A percentile compares a stretch with the other conserved stretches of the same genome.
Evolutionary conservation across 2,329 filamentous ascomycete genomes (phyloP).

Genomic region (Onygenales sp.): DNA sequence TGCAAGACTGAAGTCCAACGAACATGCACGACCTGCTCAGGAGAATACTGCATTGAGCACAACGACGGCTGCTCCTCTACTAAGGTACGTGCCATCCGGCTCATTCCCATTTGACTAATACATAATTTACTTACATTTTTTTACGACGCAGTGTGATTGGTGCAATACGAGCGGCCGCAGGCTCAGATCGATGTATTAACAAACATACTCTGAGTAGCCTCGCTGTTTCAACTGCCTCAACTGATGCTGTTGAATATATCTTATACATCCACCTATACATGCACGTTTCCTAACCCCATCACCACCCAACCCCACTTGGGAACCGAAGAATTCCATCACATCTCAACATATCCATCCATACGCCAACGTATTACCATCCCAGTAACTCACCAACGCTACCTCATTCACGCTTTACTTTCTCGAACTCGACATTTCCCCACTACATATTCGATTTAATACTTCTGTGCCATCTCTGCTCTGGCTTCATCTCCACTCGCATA

Average conservation of each 20-base stretch:
- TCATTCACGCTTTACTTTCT: no score
- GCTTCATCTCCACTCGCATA: no score
- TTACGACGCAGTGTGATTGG: conserved; percentile 30
- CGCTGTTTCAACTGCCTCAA: neutral
- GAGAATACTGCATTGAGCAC: conserved; percentile 74
- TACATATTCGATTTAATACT: no score
- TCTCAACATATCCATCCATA: no score
- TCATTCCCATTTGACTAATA: neutral
- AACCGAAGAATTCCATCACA: no score
- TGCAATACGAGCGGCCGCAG: conserved; percentile 26
- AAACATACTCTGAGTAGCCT: neutral
- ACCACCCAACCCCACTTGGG: no score
- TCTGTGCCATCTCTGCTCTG: no score
- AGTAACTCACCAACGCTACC: no score
- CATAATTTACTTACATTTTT: neutral
- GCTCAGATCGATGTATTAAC: neutral
- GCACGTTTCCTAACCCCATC: no score
- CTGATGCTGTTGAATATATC: neutral
- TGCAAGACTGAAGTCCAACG: conserved; percentile 66
- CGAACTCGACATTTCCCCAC: no score
- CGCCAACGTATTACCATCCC: no score
- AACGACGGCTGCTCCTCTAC: conserved; percentile 70
- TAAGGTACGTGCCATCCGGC: conserved; percentile 24
- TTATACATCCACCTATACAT: neutral
- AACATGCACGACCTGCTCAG: conserved; percentile 61